Evolutionary conservation across 73 alveolate species (phyloP).

Genomic region (Paramecium pentaurelia): DNA sequence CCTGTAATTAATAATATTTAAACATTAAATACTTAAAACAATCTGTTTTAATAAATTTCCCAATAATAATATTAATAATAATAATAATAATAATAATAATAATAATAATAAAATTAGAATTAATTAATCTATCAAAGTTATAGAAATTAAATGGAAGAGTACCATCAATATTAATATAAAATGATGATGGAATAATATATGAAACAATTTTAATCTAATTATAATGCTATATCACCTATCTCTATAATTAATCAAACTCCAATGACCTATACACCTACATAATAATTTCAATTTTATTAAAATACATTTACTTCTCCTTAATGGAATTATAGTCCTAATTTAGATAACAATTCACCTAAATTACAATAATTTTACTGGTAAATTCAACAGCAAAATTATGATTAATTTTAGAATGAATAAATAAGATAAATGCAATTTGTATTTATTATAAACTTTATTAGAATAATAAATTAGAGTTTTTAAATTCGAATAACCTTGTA

Average conservation of each 20-base stretch:
- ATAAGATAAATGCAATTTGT: neutral
- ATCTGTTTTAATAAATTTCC: neutral
- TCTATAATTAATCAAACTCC: neutral
- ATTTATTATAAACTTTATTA: neutral
- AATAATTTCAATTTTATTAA: neutral
- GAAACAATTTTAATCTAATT: neutral
- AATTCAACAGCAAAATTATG: neutral
- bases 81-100: neutral
- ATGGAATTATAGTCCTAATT: neutral
- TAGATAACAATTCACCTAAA: neutral
- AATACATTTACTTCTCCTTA: neutral
- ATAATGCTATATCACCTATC: neutral
- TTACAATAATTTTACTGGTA: neutral
- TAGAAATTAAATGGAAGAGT: neutral
- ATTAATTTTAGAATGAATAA: neutral
- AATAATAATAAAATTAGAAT: neutral
- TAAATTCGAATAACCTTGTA: neutral
- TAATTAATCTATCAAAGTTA: neutral
- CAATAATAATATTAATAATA: neutral
- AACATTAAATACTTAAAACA: neutral
- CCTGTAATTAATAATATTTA: neutral
- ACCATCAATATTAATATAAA: neutral
- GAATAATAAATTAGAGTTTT: slow-evolving; percentile 17
- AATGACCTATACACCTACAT: slow-evolving; percentile 20
- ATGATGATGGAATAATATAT: neutral